Evolutionary conservation across 2,329 filamentous ascomycete species (phyloP).

Genomic region (Chrysosporium queenslandicum): DNA sequence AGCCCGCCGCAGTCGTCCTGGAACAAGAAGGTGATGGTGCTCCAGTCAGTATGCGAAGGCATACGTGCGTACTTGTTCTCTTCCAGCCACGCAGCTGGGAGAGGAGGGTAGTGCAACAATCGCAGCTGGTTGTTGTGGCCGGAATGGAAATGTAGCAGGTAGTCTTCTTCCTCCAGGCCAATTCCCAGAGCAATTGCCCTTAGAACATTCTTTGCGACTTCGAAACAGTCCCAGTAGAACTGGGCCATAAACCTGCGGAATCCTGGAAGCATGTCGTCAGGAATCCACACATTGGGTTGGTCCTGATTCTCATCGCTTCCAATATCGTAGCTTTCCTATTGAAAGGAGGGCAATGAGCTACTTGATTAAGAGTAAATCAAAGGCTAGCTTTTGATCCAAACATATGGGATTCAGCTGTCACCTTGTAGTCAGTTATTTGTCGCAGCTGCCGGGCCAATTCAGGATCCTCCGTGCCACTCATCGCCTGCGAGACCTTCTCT

Average conservation of each 20-base stretch:
- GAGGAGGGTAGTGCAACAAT: conserved; percentile 49
- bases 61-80: conserved; percentile 40
- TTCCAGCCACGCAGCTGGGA: conserved; percentile 38
- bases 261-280: conserved; percentile 36
- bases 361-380: background rate
- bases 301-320: conserved; percentile 38
- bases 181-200: conserved; percentile 40
- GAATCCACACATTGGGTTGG: conserved; percentile 45
- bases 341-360: background rate
- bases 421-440: conserved; percentile 44
- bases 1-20: conserved; percentile 45
- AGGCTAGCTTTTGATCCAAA: background rate
- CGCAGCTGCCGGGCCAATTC: conserved; percentile 31
- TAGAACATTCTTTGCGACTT: conserved; percentile 37
- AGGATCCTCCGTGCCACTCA: conserved; percentile 35
- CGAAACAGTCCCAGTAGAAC: conserved; percentile 44
- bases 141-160: conserved; percentile 28
- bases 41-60: conserved; percentile 47
- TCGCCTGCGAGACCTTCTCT: conserved; percentile 45
- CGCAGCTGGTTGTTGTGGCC: conserved; percentile 53
- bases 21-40: conserved; percentile 45
- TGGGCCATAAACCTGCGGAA: conserved; percentile 41
- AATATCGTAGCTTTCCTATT: conserved; percentile 45
- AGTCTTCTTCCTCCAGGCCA: conserved; percentile 35
- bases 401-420: conserved; percentile 20